Evolutionary conservation across 306 rosid species (phyloP), one percentile per base, ranked within the genome.

Genomic region (Pyrus bretschneideri): DNA sequence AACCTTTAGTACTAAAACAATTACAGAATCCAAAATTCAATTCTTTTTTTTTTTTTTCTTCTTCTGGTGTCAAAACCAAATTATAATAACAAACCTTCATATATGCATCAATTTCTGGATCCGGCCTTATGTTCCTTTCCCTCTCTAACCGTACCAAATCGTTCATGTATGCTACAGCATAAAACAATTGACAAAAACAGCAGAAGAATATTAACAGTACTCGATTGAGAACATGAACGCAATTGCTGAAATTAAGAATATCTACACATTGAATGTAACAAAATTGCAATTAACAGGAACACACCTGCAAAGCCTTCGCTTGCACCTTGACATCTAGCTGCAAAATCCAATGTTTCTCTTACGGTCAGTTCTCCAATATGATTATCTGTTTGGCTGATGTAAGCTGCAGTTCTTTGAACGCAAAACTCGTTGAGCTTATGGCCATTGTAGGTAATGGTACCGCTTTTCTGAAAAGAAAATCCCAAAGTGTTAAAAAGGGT

Each of bases 271-370:
- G 42, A 54, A 45, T 57, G 59, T 21, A n/a, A 17, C 35, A 17
- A 61, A 61, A 61, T 61, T 61, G 19, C 17, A 63, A 63, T 29
- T 30, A 30, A 63, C 25, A 35, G 14, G 64, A 62, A 73, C 73
- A 61, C 55, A 92, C 97, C 96, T 83, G 89, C 84, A 79, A 89
- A 89, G 23, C 89, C 90, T 84, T 87, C 92, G 52, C 88, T 65
- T 69, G 98, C 87, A 66, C 98, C 98, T 82, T 93, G 96, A 79
- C 92, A 93, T 89, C 98, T 86, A 81, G 98, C 98, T 64, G 90
- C 98, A 60, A 93, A 93, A 82, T 93, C 98, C 79, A 93, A 78
- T 71, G 93, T 91, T 87, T 93, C 98, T 78, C 98, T 76, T 3
- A 93, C 98, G 4, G 98, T 93, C 63, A 93, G 54, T 58, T 93